Evolutionary conservation across 2,329 filamentous ascomycete genomes (phyloP), one percentile per base, ranked within the genome.

Genomic region (Nakataea oryzae): DNA sequence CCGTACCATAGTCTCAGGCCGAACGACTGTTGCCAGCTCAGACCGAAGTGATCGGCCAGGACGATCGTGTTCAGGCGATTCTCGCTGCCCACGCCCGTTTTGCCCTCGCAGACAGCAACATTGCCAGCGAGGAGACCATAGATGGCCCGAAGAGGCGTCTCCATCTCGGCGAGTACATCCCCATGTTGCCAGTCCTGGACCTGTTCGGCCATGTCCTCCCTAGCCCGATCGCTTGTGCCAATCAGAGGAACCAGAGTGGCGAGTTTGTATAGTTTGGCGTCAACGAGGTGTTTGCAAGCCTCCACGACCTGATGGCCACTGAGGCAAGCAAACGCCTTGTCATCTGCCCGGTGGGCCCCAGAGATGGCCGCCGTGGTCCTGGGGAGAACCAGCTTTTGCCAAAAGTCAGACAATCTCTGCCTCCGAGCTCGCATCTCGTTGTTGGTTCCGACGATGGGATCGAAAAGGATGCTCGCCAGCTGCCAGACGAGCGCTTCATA

Each of bases 1-100:
- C 87, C 87, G 72, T 96, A 99, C 90, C 92, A 97, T 1, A 99
- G 79, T 56, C 93, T 86, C 59, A 99, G 81, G 13, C 91, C 93
- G 73, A 99, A 96, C 0, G 93, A 88, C 70, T 96, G 93, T 72
- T 91, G 87, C 95, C 95, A 99, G 72, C 96, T 90, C 47, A 99
- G 80, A 5, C 86, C 86, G 71, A 97, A 99, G 58, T 87, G 87
- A 68, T 89, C 83, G 1, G 91, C 90, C 66, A 99, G 90, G 61
- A 86, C 82, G 70, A 99, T 96, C 0, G 88, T 88, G 17, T 87
- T 83, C 54, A 88, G 83, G 57, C 89, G 87, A 74, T 97, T 91
- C 73, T 97, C 95, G 11, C 88, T 76, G 1, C 90, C 84, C 8
- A 84, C 86, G 3, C 80, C 81, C 66, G 86, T 88, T 70, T 89